Base-by-base conservation (phyloP, 2,329 filamentous ascomycete genomes). In the Sporothrix variecibatus region DNA sequence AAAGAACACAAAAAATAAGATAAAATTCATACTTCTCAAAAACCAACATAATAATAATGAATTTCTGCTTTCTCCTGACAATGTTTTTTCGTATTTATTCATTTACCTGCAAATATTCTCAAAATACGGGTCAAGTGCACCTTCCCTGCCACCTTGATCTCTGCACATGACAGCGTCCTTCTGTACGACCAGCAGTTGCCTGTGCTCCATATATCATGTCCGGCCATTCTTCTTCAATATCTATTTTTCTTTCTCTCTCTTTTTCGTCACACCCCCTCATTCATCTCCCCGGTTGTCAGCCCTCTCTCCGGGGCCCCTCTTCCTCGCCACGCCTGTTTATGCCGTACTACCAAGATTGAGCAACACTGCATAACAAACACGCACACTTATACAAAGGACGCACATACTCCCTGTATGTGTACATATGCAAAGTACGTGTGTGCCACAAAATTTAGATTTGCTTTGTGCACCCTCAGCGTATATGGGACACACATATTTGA, bases 221-320 rank as follows among this genome's bases (percentile, higher is more conserved):
- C 56, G n/a, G 56, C 28, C 15, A 5, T 34, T 34, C 1, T 31
- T 62, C 34, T 38, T 40, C 2, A 11, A 12, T n/a, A 11, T 23
- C 34, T n/a, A 12, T 62, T 1, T 38, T 38, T 17, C 9, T 0
- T 38, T 38, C n/a, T 6, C 1, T 62, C 5, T 17, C 3, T 23
- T 34, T 28, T 31, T 38, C 9, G 23, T 46, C 34, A 38, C 23
- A 46, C 38, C 12, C 34, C 65, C 3, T 28, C 43, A 23, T 53
- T 49, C 43, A 38, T 69, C 65, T 69, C 26, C 26, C 65, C 65
- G 65, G 65, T 53, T 69, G 65, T 69, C 26, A 69, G 43, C 65
- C 65, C 23, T n/a, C 26, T 12, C 3, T 28, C 43, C 43, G 28
- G 43, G 23, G 15, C 43, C 64, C 65, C 26, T 51, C 43, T 68